Evolutionary conservation across 1,139 yeast species (phyloP), one percentile per base, ranked within the genome.

Genomic region (Taiozyma sp.): DNA sequence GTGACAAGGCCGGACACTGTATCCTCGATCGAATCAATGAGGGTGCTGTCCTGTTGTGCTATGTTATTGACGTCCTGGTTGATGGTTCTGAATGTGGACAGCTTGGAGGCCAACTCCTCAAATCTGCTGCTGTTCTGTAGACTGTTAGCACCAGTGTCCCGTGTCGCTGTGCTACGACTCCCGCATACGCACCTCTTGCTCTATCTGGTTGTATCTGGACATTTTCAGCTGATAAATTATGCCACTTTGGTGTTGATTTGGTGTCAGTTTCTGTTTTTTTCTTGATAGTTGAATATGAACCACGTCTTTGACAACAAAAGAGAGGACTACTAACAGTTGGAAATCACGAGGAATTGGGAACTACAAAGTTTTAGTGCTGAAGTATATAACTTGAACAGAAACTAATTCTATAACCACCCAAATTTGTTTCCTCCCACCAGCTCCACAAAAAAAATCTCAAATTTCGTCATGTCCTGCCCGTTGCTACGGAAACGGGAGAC

Each of bases 61-160:
- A 82, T 84, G 47, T 71, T 69, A 58, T 83, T 81, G 45, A 84
- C 82, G 52, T 85, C 90, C 55, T 76, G 77, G 48, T 88, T 84
- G 32, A 84, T 81, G 51, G 74, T 72, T 54, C 87, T 76, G 57
- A 85, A 76, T 1, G 81, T 74, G 4, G 87, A 74, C 46, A 85
- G 70, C 63, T 84, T 84, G 50, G 75, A 74, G 6, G 89, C 85
- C 30, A 85, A 72, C 54, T 75, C 78, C 52, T 83, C 78, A 57
- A 85, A 73, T 52, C 83, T 75, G 44, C 70, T 70, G 63, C 84
- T 86, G 65, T 85, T 85, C 74, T 83, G 68, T n/a, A n/a, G 4
- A 39, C 7, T 32, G 36, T 32, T 13, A 32, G 36, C 19, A n/a
- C n/a, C 8, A 24, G 27, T 24, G 27, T 24, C 27, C 8, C 6